These are phyloP conservation scores for Cytidiella melzeri DNA, from an alignment of 768 basidiomycete genomes.

Conservation along the genomic window DNA sequence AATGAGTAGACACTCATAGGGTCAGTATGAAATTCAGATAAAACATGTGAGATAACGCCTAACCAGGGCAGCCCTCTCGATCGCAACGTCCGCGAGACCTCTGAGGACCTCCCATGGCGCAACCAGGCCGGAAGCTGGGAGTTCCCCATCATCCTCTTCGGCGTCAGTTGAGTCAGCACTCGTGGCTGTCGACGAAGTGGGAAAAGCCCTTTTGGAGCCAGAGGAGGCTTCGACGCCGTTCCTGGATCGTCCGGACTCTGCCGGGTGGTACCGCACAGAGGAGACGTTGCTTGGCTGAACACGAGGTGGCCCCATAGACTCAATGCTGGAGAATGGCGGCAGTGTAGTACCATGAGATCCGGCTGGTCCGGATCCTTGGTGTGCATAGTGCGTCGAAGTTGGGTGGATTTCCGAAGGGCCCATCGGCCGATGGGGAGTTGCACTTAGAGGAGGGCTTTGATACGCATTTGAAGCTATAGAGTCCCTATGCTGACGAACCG, in stretches of 20 bases:
- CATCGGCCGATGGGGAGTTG: slow-evolving; percentile 28
- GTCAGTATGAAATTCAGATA: background rate
- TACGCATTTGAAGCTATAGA: slow-evolving; percentile 33
- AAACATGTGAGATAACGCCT: slow-evolving; percentile 14
- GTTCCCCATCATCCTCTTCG: slow-evolving; percentile 80
- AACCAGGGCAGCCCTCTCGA: slow-evolving; percentile 74
- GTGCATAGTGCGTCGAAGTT: slow-evolving; percentile 37
- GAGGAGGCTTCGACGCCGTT: slow-evolving; percentile 24
- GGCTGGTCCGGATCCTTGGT: slow-evolving; percentile 16
- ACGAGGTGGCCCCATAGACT: slow-evolving; percentile 41
- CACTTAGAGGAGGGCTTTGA: slow-evolving; percentile 30
- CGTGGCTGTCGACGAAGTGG: slow-evolving; percentile 58
- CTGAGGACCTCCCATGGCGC: slow-evolving; percentile 85
- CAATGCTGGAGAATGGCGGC: slow-evolving; percentile 68
- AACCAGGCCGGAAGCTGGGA: slow-evolving; percentile 76
- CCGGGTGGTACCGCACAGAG: slow-evolving; percentile 51
- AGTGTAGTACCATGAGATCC: slow-evolving; percentile 44
- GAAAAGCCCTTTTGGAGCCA: slow-evolving; percentile 54
- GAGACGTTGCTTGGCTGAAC: slow-evolving; percentile 39
- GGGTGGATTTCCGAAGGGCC: slow-evolving; percentile 35
- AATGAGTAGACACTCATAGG: background rate
- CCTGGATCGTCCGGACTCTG: slow-evolving; percentile 28
- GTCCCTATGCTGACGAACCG: slow-evolving; percentile 22
- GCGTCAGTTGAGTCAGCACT: slow-evolving; percentile 79
- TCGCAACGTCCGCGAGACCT: slow-evolving; percentile 76